Base-by-base conservation (phyloP, 2,329 filamentous ascomycete genomes). In the Pseudogymnoascus sp. region DNA sequence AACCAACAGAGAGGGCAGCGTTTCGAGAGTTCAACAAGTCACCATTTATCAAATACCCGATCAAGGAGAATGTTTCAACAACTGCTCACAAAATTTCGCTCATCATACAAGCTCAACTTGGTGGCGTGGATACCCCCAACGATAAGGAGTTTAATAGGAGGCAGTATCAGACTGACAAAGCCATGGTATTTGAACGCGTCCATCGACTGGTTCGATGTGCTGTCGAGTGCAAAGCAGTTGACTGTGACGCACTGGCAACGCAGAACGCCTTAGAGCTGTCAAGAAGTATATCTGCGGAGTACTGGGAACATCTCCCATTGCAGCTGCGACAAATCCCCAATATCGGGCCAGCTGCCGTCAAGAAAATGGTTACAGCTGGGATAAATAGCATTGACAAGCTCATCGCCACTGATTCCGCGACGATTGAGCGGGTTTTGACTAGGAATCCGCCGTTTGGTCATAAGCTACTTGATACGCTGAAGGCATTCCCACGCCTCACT, bases 391-490 rank as follows among this genome's bases (percentile, higher is more conserved):
- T 97, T 5, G 83, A 88, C 44, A 82, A 84, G n/a, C 78, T 99
- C 11, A 84, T 87, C 15, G 76, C 74, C 6, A 80, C 85, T 13
- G 88, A 93, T 37, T 79, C 88, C 26, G 83, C 86, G 62, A 82
- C 85, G 26, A 90, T 99, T 61, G 93, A 97, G 70, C 82, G 86
- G 59, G 77, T 91, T 23, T 74, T 96, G 56, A 88, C 86, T 66
- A 88, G 88, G 62, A 91, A 96, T 67, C 90, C 92, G 0, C 91
- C 93, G 0, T 96, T 89, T 71, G 95, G 93, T 0, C 81, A 83
- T 50, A 88, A 87, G 44, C 72, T 96, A 44, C 77, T 89, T 13
- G 83, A 85, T 11, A 78, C 80, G 19, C 75, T 95, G 9, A 82
- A 82, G 1, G 79, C 81, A 0, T 97, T 97, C 69, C 95, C 95